Evolutionary conservation across 805 yeast species (phyloP).

Genomic region (Lachancea fermentati): DNA sequence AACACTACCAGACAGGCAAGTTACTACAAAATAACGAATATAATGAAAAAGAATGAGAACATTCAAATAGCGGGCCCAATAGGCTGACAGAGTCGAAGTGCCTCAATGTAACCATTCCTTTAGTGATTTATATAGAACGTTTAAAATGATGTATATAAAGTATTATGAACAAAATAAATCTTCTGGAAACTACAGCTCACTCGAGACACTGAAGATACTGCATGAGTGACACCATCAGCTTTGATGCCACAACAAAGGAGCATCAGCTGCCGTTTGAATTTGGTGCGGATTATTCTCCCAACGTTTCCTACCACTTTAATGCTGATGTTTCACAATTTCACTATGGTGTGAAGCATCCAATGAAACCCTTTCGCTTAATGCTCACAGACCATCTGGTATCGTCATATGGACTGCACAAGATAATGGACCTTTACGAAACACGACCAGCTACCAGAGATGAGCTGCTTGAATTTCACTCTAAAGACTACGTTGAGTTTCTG

Average conservation of each 20-base stretch:
- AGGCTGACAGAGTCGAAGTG: too few relatives aligned
- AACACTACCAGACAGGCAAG: too few relatives aligned
- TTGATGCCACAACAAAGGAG: slow-evolving; percentile 38
- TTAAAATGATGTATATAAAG: background rate
- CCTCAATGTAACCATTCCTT: too few relatives aligned
- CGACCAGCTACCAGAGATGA: slow-evolving; percentile 97
- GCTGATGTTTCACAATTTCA: slow-evolving; percentile 76
- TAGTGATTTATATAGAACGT: too few relatives aligned
- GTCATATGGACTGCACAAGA: slow-evolving; percentile 94
- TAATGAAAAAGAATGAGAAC: too few relatives aligned
- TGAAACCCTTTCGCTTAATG: slow-evolving; percentile 98
- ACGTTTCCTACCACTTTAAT: slow-evolving; percentile 85
- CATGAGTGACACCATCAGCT: slow-evolving; percentile 32
- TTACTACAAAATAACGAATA: too few relatives aligned
- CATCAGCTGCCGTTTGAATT: slow-evolving; percentile 44
- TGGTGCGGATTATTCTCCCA: slow-evolving; percentile 40
- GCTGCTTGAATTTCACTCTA: slow-evolving; percentile 97
- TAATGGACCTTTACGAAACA: slow-evolving; percentile 96
- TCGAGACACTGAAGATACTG: too few relatives aligned
- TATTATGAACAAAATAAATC: background rate
- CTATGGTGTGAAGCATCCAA: slow-evolving; percentile 91
- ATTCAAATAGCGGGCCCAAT: too few relatives aligned
- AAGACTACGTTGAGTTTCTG: slow-evolving; percentile 90
- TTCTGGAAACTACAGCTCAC: too few relatives aligned
- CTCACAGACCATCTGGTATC: slow-evolving; percentile 96